Evolutionary conservation across 1,284 basidiomycete genomes (phyloP).

Genomic region (Butyriboletus appendiculatus): DNA sequence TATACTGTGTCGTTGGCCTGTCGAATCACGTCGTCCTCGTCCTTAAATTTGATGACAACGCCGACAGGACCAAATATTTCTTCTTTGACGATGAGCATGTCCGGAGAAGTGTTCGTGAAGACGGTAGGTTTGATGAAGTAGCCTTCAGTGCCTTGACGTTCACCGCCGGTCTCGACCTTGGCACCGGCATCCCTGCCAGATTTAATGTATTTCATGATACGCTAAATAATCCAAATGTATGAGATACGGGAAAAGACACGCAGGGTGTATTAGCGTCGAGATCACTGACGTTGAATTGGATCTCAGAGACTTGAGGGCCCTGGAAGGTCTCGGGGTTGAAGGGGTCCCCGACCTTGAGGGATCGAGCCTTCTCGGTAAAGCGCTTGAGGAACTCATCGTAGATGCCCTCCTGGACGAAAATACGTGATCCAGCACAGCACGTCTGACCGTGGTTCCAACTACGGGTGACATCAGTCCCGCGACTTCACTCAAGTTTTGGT

Average conservation of each 20-base stretch:
- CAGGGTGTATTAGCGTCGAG: conserved; percentile 22
- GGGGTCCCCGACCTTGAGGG: conserved; percentile 77
- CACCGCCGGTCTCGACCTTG: conserved; percentile 78
- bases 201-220: conserved; percentile 89
- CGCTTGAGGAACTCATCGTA: conserved; percentile 76
- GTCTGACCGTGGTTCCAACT: conserved; percentile 84
- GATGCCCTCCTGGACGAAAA: conserved; percentile 82
- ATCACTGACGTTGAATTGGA: conserved; percentile 61
- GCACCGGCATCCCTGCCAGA: conserved; percentile 85
- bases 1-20: conserved; percentile 87
- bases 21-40: conserved; percentile 70
- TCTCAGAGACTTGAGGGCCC: conserved; percentile 86
- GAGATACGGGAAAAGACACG: conserved; percentile 35
- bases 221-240: conserved; percentile 35
- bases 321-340: conserved; percentile 74
- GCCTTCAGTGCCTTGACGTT: conserved; percentile 70
- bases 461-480: conserved; percentile 29
- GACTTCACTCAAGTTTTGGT: neutral
- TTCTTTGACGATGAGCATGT: conserved; percentile 89
- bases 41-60: conserved; percentile 72
- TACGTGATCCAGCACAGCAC: conserved; percentile 84
- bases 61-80: conserved; percentile 92
- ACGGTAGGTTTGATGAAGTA: conserved; percentile 85
- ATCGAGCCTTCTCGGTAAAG: conserved; percentile 60
- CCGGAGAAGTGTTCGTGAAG: conserved; percentile 75